Conservation (phyloP, 169 alveolate genomes). For the Plasmodium inui region DNA sequence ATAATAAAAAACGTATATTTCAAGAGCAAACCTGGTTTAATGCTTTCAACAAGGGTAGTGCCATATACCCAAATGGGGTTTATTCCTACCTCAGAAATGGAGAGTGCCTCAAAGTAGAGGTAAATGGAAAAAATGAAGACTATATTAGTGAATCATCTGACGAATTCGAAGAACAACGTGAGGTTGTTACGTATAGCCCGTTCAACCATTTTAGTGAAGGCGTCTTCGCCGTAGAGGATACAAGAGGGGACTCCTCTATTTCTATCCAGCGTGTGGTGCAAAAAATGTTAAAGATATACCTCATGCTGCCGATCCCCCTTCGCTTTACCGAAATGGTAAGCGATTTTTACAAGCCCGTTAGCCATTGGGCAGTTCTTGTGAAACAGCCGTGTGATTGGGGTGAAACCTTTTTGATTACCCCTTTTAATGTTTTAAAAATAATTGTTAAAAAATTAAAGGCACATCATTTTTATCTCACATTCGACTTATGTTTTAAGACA, state of each 20-base stretch:
- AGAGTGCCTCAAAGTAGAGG: not conserved
- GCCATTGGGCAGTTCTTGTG: slow-evolving; percentile 3
- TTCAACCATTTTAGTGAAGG: not conserved
- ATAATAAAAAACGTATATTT: not conserved
- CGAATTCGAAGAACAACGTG: not conserved
- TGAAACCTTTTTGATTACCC: not conserved
- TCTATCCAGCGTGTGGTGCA: not conserved
- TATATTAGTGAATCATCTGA: not conserved
- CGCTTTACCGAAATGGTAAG: not conserved
- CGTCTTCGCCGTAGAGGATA: not conserved
- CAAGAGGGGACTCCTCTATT: not conserved
- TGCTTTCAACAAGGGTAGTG: not conserved
- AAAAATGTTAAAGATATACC: not conserved
- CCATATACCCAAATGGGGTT: not conserved
- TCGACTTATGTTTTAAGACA: not conserved
- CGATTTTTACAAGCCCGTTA: not conserved
- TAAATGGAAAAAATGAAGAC: not conserved
- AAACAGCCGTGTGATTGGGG: not conserved
- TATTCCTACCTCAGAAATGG: not conserved
- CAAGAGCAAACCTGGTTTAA: not conserved
- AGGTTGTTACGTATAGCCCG: not conserved
- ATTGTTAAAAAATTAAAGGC: not conserved
- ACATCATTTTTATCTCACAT: not conserved
- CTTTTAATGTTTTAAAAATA: slow-evolving; percentile 21
- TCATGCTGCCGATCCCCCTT: not conserved